Base-by-base conservation (phyloP, 2,329 filamentous ascomycete species). In the Fusarium bulbicola region DNA sequence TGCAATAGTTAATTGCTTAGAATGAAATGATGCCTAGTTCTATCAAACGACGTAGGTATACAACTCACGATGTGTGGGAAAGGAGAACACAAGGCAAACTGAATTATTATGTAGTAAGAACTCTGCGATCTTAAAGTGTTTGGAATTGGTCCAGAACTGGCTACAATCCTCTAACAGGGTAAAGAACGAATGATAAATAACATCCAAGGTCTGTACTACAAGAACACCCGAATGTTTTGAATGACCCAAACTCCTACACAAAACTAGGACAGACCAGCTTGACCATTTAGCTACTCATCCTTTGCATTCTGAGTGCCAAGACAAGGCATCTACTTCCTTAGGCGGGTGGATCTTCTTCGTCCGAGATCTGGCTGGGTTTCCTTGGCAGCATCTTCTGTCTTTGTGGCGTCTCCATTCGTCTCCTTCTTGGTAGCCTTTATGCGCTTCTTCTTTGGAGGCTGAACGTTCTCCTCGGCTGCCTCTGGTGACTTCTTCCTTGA, bases 391-490 rank as follows among this genome's bases (percentile, higher is more conserved):
- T 59, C 46, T 28, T 75, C 68, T 14, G 34, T 54, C 57, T 74
- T 74, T 20, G 59, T 42, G 28, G 58, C 43, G 63, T 79, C 65
- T 68, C 79, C 73, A 66, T 79, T 66, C 60, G 79, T 64, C 68
- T 80, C 67, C 52, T 52, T 61, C 42, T 77, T 79, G 7, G 49
- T 36, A 42, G 45, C 20, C 46, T 59, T 73, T 15, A 46, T 40
- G n/a, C 75, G 75, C 52, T 73, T 77, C 74, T 76, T 82, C 43
- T 53, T 59, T 11, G 60, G 57, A 7, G 78, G 76, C 5, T 74
- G 66, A 8, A 40, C 63, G 8, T 73, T 77, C 59, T 79, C 80
- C 53, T 57, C 76, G 59, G 75, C 73, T 20, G 61, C 67, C 54
- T 78, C 71, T 26, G 63, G 49, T 13, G 61, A 52, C 40, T 62